These are phyloP conservation scores for Saccharomycopsis amapae DNA, from an alignment of 805 yeast genomes.

Conservation along the genomic window DNA sequence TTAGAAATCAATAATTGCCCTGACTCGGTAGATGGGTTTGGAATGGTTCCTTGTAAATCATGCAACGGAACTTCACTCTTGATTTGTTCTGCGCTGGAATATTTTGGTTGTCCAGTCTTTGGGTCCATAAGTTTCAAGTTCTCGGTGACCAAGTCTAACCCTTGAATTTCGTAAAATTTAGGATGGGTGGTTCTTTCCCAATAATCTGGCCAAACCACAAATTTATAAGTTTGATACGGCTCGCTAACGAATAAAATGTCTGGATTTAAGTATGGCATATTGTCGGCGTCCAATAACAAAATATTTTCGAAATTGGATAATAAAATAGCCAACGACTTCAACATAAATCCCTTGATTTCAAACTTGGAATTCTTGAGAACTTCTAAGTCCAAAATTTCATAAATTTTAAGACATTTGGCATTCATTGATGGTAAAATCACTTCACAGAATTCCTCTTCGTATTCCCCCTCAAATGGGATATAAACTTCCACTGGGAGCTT, in stretches of 20 bases:
- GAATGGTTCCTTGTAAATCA: constrained; percentile 55
- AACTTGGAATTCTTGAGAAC: constrained; percentile 35
- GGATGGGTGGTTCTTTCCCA: constrained; percentile 68
- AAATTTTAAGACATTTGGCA: constrained; percentile 61
- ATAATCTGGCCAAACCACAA: constrained; percentile 62
- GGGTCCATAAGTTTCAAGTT: too few species aligned
- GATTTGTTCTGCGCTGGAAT: constrained; percentile 22
- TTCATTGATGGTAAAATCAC: constrained; percentile 51
- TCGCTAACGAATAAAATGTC: constrained; percentile 41
- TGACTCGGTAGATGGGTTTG: constrained; percentile 63
- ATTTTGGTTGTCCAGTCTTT: constrained; percentile 23
- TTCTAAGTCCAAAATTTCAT: constrained; percentile 44
- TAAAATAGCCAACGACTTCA: constrained; percentile 61
- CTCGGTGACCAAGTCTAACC: constrained; percentile 32
- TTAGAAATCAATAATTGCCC: constrained; percentile 64
- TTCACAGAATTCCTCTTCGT: constrained; percentile 65
- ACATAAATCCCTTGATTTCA: constrained; percentile 57
- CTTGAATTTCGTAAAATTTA: constrained; percentile 47
- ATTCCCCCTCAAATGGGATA: constrained; percentile 63
- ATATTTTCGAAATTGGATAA: constrained; percentile 70
- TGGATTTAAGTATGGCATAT: constrained; percentile 61
- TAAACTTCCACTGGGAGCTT: constrained; percentile 75
- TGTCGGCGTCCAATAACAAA: constrained; percentile 68
- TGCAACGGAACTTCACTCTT: constrained; percentile 40
- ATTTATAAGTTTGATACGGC: constrained; percentile 35